These are phyloP conservation scores for Kalanchoe fedtschenkoi DNA, from an alignment of 164 flowering plant genomes.

Conservation along the genomic window DNA sequence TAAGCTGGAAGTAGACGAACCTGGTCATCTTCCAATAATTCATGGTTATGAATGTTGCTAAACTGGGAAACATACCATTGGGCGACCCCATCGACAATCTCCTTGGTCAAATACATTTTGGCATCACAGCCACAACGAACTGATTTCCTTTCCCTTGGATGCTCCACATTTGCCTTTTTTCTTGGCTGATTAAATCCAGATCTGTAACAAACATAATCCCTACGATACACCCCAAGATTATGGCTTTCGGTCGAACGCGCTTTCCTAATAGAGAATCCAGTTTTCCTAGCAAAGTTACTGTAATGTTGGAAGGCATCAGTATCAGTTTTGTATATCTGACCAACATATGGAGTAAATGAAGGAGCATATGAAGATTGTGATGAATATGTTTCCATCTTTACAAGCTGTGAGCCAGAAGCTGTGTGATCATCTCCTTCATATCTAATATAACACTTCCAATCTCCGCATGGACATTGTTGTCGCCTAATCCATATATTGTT, in stretches of 20 bases:
- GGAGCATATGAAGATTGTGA: slow-evolving; percentile 30
- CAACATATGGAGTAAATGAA: slow-evolving; percentile 48
- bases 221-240: slow-evolving; percentile 43
- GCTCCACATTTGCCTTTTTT: slow-evolving; percentile 38
- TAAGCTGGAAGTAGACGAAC: slow-evolving; percentile 70
- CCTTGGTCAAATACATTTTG: slow-evolving; percentile 56
- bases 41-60: slow-evolving; percentile 69
- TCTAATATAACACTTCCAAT: slow-evolving; percentile 55
- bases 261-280: slow-evolving; percentile 63
- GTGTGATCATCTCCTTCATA: slow-evolving; percentile 34
- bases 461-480: slow-evolving; percentile 77
- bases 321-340: slow-evolving; percentile 51
- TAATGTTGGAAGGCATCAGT: slow-evolving; percentile 60
- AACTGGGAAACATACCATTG: slow-evolving; percentile 61
- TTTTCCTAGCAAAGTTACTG: slow-evolving; percentile 48
- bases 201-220: slow-evolving; percentile 66
- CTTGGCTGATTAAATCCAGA: slow-evolving; percentile 48
- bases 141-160: slow-evolving; percentile 54
- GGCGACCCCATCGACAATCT: slow-evolving; percentile 37
- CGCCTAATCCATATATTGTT: slow-evolving; percentile 47
- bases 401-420: slow-evolving; percentile 21
- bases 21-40: slow-evolving; percentile 59
- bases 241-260: slow-evolving; percentile 53
- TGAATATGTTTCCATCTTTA: slow-evolving; percentile 16
- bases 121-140: slow-evolving; percentile 69